A percentile compares a stretch with the other conserved stretches of the same genome.
Evolutionary conservation across 2,329 filamentous ascomycete genomes (phyloP).

Genomic region (Chaetomium sp.): DNA sequence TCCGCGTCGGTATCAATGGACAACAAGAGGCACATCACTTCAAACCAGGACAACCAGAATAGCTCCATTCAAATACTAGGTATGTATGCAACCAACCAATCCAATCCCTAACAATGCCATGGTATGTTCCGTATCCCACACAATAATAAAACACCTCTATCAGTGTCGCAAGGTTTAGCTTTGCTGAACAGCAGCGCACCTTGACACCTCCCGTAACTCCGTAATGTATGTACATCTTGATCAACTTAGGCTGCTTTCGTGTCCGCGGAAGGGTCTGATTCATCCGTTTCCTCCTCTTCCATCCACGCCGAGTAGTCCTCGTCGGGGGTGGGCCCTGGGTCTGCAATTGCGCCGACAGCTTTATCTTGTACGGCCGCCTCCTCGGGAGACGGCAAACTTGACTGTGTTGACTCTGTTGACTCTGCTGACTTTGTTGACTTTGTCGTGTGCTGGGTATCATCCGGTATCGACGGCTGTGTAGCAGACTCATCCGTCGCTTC

Average conservation of each 20-base stretch:
- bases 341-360: background rate
- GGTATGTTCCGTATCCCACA: too few species aligned
- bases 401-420: background rate
- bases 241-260: background rate
- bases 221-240: background rate
- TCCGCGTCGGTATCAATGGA: too few species aligned
- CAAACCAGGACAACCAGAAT: too few species aligned
- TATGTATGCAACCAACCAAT: too few species aligned
- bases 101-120: too few species aligned
- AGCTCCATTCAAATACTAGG: too few species aligned
- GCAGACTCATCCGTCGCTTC: conserved; percentile 28
- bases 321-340: conserved; percentile 9
- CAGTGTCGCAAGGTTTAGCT: too few species aligned
- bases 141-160: too few species aligned
- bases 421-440: background rate
- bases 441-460: background rate
- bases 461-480: background rate
- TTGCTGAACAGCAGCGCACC: too few species aligned
- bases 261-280: background rate
- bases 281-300: conserved; percentile 12
- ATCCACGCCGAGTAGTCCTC: conserved; percentile 23
- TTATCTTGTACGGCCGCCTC: background rate
- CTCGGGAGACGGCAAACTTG: background rate
- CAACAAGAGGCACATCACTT: too few species aligned
- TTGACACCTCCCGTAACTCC: too few species aligned